phyloP scores from a whole-genome alignment of 441 rosid species.

The Adansonia grandidieri region DNA sequence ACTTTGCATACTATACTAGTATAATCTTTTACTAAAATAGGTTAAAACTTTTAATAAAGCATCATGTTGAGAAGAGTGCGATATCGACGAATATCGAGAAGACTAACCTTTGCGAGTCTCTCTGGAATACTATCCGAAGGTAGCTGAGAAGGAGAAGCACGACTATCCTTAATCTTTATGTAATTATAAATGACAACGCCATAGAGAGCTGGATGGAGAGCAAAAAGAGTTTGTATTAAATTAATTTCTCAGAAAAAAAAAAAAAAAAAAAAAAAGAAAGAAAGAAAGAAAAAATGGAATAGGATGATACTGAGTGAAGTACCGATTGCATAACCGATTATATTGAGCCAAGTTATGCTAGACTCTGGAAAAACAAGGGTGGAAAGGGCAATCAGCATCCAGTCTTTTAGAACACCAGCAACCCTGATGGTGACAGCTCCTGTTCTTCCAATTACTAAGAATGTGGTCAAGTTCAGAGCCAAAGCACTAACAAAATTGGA shows the following conservation, averaged over 20 bases:
- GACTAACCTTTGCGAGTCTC: conserved; percentile 71
- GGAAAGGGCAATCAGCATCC: conserved; percentile 99
- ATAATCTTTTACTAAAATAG: not conserved
- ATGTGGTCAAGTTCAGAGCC: conserved; percentile 94
- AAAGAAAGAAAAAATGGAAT: conserved; percentile 27
- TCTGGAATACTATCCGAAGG: conserved; percentile 69
- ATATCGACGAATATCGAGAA: not conserved
- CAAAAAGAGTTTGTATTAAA: not conserved
- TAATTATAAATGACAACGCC: conserved; percentile 99
- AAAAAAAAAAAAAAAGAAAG: too few relatives aligned
- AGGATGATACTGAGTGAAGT: conserved; percentile 27
- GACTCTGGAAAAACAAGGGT: conserved; percentile 96
- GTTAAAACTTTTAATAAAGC: not conserved
- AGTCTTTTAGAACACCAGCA: conserved; percentile 98
- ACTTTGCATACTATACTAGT: not conserved
- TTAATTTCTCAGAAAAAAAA: not conserved
- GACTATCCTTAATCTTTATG: conserved; percentile 85
- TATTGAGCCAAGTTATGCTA: conserved; percentile 87
- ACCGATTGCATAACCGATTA: conserved; percentile 97
- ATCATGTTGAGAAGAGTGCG: not conserved
- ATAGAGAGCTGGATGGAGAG: conserved; percentile 68
- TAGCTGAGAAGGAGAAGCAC: conserved; percentile 83
- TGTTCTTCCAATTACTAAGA: conserved; percentile 96
- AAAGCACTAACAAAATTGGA: conserved; percentile 95
- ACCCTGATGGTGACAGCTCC: conserved; percentile 98